Evolutionary conservation across 2,329 filamentous ascomycete genomes (phyloP).

Genomic region (Aureobasidium subglaciale): DNA sequence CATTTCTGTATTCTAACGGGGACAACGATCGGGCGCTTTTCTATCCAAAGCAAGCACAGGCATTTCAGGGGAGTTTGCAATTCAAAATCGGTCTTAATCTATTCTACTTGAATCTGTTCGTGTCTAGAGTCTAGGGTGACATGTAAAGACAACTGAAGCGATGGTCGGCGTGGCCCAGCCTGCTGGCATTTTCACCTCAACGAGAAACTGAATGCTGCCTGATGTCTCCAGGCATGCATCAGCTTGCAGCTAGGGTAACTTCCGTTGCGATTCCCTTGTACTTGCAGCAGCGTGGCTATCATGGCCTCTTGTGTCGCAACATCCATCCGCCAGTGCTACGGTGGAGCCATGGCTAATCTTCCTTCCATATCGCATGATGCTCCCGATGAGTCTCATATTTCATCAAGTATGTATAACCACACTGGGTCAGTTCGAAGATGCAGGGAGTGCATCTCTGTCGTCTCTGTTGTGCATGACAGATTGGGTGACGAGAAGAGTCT

Average conservation of each 20-base stretch:
- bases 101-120: not conserved
- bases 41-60: conserved; percentile 2
- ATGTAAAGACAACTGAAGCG: not conserved
- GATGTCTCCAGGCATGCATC: not conserved
- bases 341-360: no score
- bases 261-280: not conserved
- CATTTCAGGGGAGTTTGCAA: conserved; percentile 12
- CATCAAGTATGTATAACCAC: no score
- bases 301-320: no score
- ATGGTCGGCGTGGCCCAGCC: not conserved
- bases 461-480: no score
- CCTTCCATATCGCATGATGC: no score
- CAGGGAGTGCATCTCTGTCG: no score
- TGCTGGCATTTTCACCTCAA: not conserved
- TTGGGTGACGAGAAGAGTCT: no score
- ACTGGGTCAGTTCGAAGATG: no score
- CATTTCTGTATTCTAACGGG: conserved; percentile 14
- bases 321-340: no score
- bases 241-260: not conserved
- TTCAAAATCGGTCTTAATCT: conserved; percentile 1
- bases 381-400: no score
- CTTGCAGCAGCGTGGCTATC: not conserved
- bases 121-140: no score
- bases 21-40: conserved; percentile 4
- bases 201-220: not conserved